These are phyloP conservation scores for Backusella mclennaniae DNA, from an alignment of 192 early-diverging fungal species.

Conservation along the genomic window DNA sequence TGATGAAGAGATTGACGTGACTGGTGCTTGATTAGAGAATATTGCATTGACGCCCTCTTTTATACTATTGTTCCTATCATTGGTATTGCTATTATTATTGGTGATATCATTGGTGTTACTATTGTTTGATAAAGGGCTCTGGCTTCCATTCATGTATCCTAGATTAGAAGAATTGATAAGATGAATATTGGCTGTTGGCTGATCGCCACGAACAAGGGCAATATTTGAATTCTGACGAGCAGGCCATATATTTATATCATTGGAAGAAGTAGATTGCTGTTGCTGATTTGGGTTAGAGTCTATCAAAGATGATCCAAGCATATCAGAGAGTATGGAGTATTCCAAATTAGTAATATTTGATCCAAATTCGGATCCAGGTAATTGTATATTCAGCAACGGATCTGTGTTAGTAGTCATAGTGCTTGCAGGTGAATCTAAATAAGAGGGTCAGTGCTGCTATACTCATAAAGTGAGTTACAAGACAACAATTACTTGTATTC, in stretches of 20 bases:
- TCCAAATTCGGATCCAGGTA: slow-evolving; percentile 66
- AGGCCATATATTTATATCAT: neutral
- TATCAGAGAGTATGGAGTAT: slow-evolving; percentile 85
- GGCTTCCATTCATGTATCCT: neutral
- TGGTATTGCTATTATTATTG: neutral
- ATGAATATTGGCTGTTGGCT: neutral
- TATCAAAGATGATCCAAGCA: slow-evolving; percentile 68
- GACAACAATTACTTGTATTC: neutral
- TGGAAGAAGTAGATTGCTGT: neutral
- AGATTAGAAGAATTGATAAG: neutral
- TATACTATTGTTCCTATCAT: neutral
- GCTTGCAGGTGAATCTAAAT: neutral
- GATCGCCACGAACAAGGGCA: neutral
- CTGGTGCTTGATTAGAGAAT: neutral
- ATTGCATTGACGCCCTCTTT: neutral
- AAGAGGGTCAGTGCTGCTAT: neutral
- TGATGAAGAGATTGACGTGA: slow-evolving; percentile 5
- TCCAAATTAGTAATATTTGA: slow-evolving; percentile 89
- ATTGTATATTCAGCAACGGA: slow-evolving; percentile 8
- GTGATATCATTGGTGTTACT: neutral
- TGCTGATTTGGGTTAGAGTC: neutral
- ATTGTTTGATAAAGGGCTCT: neutral
- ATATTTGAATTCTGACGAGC: neutral
- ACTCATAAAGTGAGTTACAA: neutral
- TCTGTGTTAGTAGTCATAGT: neutral